Percentiles rank a stretch among this genome's conserved stretches.
phyloP scores from a whole-genome alignment of 148 eudicot genomes.

The Mesembryanthemum crystallinum region DNA sequence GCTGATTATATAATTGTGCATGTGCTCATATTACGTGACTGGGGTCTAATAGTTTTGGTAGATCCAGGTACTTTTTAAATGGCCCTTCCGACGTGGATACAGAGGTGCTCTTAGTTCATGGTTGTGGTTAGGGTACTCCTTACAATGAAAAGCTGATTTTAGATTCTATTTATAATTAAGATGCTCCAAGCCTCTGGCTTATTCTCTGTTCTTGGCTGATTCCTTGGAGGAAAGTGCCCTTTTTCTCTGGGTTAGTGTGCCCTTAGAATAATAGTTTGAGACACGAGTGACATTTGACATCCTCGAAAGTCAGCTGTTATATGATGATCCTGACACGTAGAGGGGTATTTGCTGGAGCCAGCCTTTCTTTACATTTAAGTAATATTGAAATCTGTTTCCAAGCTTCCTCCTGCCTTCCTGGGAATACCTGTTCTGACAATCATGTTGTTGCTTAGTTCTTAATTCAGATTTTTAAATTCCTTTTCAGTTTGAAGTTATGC shows the following conservation, averaged over 20 bases:
- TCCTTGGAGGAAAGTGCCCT: slow-evolving; percentile 14
- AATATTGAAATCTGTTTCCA: background rate
- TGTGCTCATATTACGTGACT: slow-evolving; percentile 9
- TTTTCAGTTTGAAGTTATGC: background rate
- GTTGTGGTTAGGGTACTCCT: slow-evolving; percentile 18
- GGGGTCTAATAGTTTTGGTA: slow-evolving; percentile 23
- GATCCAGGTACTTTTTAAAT: slow-evolving; percentile 11
- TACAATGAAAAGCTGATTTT: background rate
- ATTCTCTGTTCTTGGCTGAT: slow-evolving; percentile 7
- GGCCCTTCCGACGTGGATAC: slow-evolving; percentile 26
- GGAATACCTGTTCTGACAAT: background rate
- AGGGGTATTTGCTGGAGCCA: slow-evolving; percentile 1
- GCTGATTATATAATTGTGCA: slow-evolving; percentile 7
- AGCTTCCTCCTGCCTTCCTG: slow-evolving; percentile 6
- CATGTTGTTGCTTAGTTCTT: background rate
- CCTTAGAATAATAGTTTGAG: slow-evolving; percentile 12
- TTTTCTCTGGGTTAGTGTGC: slow-evolving; percentile 3
- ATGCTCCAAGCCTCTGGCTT: slow-evolving; percentile 12
- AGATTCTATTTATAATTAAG: slow-evolving; percentile 20
- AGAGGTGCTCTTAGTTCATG: slow-evolving; percentile 6
- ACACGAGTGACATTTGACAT: slow-evolving; percentile 18
- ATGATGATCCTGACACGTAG: slow-evolving; percentile 7
- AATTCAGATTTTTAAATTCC: background rate
- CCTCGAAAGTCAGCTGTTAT: slow-evolving; percentile 5
- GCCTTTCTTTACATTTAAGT: background rate